Evolutionary conservation across 177 flowering plant species (phyloP), one percentile per base, ranked within the genome.

Genomic region (Tripterygium wilfordii): DNA sequence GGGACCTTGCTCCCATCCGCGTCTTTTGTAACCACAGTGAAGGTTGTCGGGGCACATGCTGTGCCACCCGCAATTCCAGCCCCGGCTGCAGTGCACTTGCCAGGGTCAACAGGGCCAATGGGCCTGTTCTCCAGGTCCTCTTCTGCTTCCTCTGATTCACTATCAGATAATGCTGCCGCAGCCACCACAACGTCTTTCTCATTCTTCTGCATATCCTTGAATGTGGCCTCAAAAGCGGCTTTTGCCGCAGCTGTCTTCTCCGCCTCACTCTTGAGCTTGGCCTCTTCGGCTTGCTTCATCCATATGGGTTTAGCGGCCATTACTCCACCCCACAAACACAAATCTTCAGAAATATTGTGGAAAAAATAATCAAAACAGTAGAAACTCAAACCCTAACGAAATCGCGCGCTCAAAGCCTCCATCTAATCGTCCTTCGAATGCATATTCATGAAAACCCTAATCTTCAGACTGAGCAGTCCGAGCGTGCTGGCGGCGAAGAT

Each of bases 141-240:
- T 27, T 46, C 42, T 26, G 37, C 53, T 17, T 66, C 72, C 14
- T 67, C 79, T 6, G 58, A 66, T 1, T 74, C 79, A 37, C 75
- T 70, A 16, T 74, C 79, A 0, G 75, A 70, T 7, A 41, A 31
- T 22, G 36, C 33, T 15, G 42, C 58, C 8, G 46, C 42, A 18
- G 63, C 68, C 16, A 57, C 60, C 9, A 38, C 56, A 1, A 41
- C 42, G 9, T 22, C 63, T 22, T 65, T 75, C 10, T 74, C 89
- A 0, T 28, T 15, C 17, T 25, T 23, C 17, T 14, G 14, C 17
- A 77, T 71, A 7, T 63, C 83, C 58, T 79, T 89, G 75, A 94
- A 94, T 1, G 99, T 94, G 31, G 99, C 99, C 22, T 94, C 99
- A 25, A 94, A 94, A 3, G 99, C 99, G 4, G 99, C 99, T 61